phyloP scores from a whole-genome alignment of 441 rosid genomes.

The Raphanus hybrid region DNA sequence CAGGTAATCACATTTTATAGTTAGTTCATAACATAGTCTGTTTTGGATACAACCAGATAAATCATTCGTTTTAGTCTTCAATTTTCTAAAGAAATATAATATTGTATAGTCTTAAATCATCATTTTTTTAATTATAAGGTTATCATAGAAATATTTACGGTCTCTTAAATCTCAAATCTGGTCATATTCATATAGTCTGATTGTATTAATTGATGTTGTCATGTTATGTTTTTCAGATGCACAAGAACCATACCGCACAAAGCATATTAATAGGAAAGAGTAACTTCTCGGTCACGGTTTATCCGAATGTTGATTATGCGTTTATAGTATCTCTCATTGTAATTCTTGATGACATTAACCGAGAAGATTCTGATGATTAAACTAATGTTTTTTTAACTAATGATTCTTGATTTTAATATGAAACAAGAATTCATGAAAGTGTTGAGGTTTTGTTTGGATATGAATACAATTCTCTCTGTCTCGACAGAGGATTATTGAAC shows the following conservation, averaged over 20 bases:
- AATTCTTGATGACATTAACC: conserved; percentile 55
- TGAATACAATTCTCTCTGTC: not conserved
- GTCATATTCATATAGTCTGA: too few species aligned
- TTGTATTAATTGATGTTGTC: not conserved
- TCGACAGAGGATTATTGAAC: not conserved
- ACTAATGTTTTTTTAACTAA: not conserved
- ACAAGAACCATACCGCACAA: conserved; percentile 42
- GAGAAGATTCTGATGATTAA: conserved; percentile 34
- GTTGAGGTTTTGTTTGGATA: not conserved
- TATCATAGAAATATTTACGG: too few species aligned
- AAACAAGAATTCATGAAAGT: not conserved
- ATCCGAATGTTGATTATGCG: conserved; percentile 56
- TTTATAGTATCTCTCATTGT: conserved; percentile 55
- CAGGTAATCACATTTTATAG: conserved; percentile 40
- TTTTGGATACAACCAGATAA: too few species aligned
- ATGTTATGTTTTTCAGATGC: conserved; percentile 48
- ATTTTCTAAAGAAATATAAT: too few species aligned
- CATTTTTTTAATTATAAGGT: too few species aligned
- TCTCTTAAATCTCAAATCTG: too few species aligned
- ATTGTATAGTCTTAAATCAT: too few species aligned
- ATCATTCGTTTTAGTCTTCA: too few species aligned
- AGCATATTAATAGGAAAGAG: conserved; percentile 49
- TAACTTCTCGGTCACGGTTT: conserved; percentile 53
- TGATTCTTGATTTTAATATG: not conserved
- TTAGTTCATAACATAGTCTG: not conserved